Conservation (phyloP, 352 stramenopile species). For the Phytophthora pluvialis region DNA sequence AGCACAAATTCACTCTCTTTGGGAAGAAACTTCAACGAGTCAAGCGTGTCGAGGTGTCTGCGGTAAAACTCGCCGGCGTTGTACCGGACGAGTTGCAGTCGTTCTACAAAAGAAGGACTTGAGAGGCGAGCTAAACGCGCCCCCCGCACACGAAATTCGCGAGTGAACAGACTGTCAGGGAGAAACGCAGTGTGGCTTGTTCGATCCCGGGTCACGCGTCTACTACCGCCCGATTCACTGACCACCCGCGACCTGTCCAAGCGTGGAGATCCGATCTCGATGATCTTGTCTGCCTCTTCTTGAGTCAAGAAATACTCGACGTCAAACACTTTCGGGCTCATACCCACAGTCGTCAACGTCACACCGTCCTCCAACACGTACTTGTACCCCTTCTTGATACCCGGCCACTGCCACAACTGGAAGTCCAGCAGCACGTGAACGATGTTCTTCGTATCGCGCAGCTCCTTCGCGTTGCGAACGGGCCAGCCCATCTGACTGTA, state of each 20-base stretch:
- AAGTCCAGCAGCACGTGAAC: constrained; percentile 85
- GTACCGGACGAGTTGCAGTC: constrained; percentile 79
- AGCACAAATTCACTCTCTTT: constrained; percentile 41
- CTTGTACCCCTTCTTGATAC: constrained; percentile 79
- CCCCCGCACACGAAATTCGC: constrained; percentile 72
- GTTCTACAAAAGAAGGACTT: constrained; percentile 67
- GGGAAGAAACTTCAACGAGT: constrained; percentile 69
- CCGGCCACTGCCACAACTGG: constrained; percentile 85
- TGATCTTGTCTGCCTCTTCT: constrained; percentile 61
- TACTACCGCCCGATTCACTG: too few species aligned
- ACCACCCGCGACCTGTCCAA: too few species aligned
- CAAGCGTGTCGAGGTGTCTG: constrained; percentile 81
- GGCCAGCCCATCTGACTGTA: constrained; percentile 74
- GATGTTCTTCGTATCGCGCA: constrained; percentile 59
- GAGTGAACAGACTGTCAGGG: constrained; percentile 64
- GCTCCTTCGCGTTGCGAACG: constrained; percentile 54
- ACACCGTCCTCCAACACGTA: constrained; percentile 77
- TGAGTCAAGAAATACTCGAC: constrained; percentile 70
- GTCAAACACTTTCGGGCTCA: constrained; percentile 74
- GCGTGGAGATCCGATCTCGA: too few species aligned
- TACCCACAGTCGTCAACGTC: constrained; percentile 66
- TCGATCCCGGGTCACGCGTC: too few species aligned
- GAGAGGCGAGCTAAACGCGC: constrained; percentile 62
- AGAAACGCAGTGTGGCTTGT: constrained; percentile 86
- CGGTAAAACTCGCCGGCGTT: constrained; percentile 81